These are phyloP conservation scores for Tremella mesenterica DNA, from an alignment of 768 basidiomycete genomes.

Conservation along the genomic window DNA sequence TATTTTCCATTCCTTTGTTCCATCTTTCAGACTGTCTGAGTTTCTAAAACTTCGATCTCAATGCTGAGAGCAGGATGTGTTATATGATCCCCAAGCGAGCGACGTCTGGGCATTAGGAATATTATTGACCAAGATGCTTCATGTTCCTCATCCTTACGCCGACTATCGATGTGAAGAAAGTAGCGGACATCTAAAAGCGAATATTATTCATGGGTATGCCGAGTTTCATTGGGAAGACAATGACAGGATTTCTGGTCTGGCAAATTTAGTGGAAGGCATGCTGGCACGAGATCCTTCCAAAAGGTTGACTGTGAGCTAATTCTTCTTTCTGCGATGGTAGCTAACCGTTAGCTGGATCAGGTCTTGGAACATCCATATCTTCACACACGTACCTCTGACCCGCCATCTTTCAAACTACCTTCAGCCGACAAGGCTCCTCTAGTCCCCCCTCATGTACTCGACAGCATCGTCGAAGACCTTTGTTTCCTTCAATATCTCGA, in stretches of 20 bases:
- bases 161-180: conserved; percentile 11
- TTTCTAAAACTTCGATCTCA: no score
- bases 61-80: not conserved
- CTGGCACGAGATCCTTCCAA: conserved; percentile 20
- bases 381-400: conserved; percentile 4
- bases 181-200: conserved; percentile 19
- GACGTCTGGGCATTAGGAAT: conserved; percentile 43
- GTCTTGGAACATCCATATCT: conserved; percentile 37
- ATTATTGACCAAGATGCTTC: conserved; percentile 31
- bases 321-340: not conserved
- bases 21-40: no score
- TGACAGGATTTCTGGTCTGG: conserved; percentile 11
- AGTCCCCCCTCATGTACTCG: not conserved
- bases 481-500: conserved; percentile 23
- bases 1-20: not conserved
- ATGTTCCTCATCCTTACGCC: conserved; percentile 26
- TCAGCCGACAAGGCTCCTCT: not conserved
- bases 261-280: conserved; percentile 29
- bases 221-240: conserved; percentile 1
- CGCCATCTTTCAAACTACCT: conserved; percentile 12
- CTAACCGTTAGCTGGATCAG: conserved; percentile 23
- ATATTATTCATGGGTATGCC: conserved; percentile 17
- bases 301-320: conserved; percentile 35
- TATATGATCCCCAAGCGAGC: conserved; percentile 28
- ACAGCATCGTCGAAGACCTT: conserved; percentile 14